phyloP scores from a whole-genome alignment of 495 filamentous ascomycete species.

The Trichoderma gamsii region DNA sequence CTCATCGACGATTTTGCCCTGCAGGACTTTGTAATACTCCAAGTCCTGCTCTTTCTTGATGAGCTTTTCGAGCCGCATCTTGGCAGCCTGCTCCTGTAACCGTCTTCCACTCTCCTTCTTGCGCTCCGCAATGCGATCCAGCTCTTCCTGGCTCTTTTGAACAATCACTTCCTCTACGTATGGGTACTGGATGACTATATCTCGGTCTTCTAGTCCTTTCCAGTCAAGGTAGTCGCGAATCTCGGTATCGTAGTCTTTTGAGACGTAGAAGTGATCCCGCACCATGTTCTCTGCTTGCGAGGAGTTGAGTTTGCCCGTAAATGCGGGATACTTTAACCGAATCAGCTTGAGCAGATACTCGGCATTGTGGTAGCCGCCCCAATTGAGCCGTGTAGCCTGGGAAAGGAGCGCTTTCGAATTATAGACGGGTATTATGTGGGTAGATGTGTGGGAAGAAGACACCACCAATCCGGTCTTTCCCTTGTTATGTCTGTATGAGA shows the following conservation, averaged over 20 bases:
- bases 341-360: conserved; percentile 89
- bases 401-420: conserved; percentile 74
- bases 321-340: conserved; percentile 79
- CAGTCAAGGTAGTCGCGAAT: conserved; percentile 70
- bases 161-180: conserved; percentile 83
- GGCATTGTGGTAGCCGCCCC: conserved; percentile 82
- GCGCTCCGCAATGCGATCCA: conserved; percentile 79
- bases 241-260: conserved; percentile 73
- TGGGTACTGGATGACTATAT: conserved; percentile 84
- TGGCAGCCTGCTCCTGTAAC: conserved; percentile 92
- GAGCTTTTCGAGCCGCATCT: conserved; percentile 89
- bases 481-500: conserved; percentile 87
- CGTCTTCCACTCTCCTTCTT: conserved; percentile 88
- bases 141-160: conserved; percentile 89
- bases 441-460: conserved; percentile 85
- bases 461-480: conserved; percentile 85
- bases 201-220: conserved; percentile 81
- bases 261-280: conserved; percentile 85
- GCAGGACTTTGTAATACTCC: conserved; percentile 84
- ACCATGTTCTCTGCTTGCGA: conserved; percentile 82
- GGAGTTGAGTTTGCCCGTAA: conserved; percentile 75
- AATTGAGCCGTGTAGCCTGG: conserved; percentile 83
- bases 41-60: conserved; percentile 93
- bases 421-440: conserved; percentile 91
- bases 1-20: conserved; percentile 53